Percentiles rank a stretch among this genome's conserved stretches.
Conservation (phyloP, 768 basidiomycete species). For the Termitomyces sp. region DNA sequence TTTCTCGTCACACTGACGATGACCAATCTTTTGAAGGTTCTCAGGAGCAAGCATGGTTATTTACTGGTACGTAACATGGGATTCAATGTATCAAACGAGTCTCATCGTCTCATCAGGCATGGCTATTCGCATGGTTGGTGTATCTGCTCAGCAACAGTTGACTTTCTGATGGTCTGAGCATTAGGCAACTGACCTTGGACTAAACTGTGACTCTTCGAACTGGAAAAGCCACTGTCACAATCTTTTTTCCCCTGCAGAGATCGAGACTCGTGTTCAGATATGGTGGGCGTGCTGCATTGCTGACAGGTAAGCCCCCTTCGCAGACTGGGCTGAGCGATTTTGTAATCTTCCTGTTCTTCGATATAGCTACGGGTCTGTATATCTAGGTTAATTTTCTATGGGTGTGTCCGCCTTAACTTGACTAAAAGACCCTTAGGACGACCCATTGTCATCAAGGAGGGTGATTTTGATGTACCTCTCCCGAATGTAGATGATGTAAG, state of each 20-base stretch:
- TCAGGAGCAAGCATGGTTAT: slow-evolving; percentile 87
- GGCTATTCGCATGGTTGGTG: slow-evolving; percentile 67
- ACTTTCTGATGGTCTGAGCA: slow-evolving; percentile 2
- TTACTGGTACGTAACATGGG: slow-evolving; percentile 50
- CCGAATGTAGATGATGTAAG: slow-evolving; percentile 53
- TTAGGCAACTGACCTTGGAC: slow-evolving; percentile 70
- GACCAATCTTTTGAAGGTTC: slow-evolving; percentile 30
- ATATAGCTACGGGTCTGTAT: slow-evolving; percentile 62
- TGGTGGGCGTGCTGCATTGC: slow-evolving; percentile 76
- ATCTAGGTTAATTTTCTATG: slow-evolving; percentile 49
- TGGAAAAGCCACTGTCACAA: slow-evolving; percentile 64
- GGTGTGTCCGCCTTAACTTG: slow-evolving; percentile 6
- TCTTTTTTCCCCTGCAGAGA: slow-evolving; percentile 62
- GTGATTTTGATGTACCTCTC: slow-evolving; percentile 63
- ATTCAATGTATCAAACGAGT: not conserved
- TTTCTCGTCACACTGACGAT: not conserved
- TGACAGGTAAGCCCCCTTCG: slow-evolving; percentile 49
- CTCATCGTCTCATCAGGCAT: slow-evolving; percentile 36
- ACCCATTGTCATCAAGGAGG: slow-evolving; percentile 61
- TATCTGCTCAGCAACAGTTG: not conserved
- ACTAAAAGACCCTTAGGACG: slow-evolving; percentile 39
- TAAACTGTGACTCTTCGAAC: slow-evolving; percentile 72
- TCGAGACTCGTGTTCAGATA: slow-evolving; percentile 66
- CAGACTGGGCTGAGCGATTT: not conserved
- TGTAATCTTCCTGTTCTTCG: not conserved